Base-by-base conservation (phyloP, 345 rosid genomes). In the Cardamine chenopodiifolia region DNA sequence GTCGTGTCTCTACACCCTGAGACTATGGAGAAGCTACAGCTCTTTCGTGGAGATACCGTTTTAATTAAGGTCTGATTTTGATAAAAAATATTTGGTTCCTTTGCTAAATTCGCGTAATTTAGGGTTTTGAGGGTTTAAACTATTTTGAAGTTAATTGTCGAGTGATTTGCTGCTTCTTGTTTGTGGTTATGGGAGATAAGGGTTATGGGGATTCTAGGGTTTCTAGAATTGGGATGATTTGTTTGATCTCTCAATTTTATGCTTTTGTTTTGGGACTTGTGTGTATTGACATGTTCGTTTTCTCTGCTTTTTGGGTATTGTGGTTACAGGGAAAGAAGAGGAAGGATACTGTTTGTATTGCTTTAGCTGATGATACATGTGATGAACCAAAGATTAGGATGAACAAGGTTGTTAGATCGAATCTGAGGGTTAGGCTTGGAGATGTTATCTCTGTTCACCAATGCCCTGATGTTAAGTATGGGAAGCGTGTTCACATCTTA, bases 1-100 rank as follows among this genome's bases (percentile, higher is more conserved):
- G 89, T 89, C 60, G 89, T 89, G 4, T 68, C 85, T 22, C 73
- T 89, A 11, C 86, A 87, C 61, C 90, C 90, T 4, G 89, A 81
- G 2, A 87, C 92, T 3, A 89, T 89, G 92, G 96, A 89, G 84
- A 89, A 86, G 78, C 77, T 89, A 55, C 96, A 89, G 57, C 84
- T 89, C 32, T 89, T 89, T 65, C 85, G 92, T 25, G 92, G 96
- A 7, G 90, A 89, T 65, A 89, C 96, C 34, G 83, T 89, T 50
- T 75, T 89, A 25, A 79, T 89, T 22, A 89, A 89, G 87, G 95
- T 89, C 5, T 50, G 29, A n/a, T 32, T 56, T 58, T n/a, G n/a
- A n/a, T n/a, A n/a, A n/a, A n/a, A n/a, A n/a, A n/a, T n/a, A n/a
- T n/a, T 10, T 67, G 22, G 4, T 29, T 12, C 14, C 23, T 49